Percentiles rank a stretch among this genome's conserved stretches.
Evolutionary conservation across 176 grass and related monocot genomes (phyloP).

Genomic region (Typha latifolia): DNA sequence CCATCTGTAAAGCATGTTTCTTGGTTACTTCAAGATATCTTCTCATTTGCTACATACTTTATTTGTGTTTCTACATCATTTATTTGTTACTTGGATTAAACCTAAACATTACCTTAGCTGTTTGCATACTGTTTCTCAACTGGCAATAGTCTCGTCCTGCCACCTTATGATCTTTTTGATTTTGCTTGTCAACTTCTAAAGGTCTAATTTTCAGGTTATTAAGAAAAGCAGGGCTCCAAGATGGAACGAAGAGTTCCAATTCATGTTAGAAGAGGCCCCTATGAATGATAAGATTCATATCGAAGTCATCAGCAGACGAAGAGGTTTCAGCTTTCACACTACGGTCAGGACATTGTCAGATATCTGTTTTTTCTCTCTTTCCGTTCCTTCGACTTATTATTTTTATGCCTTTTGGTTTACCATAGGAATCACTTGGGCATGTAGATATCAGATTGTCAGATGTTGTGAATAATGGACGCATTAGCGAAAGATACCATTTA

Average conservation of each 20-base stretch:
- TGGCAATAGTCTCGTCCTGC: neutral
- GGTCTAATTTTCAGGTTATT: slow-evolving; percentile 35
- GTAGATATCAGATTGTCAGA: slow-evolving; percentile 68
- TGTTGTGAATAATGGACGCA: slow-evolving; percentile 75
- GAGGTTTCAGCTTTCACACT: slow-evolving; percentile 21
- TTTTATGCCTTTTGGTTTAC: neutral
- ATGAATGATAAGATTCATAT: slow-evolving; percentile 54
- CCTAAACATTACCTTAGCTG: too few species aligned
- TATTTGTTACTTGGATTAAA: too few species aligned
- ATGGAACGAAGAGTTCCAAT: slow-evolving; percentile 90
- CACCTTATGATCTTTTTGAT: neutral
- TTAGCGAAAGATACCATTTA: slow-evolving; percentile 75
- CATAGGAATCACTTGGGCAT: slow-evolving; percentile 71
- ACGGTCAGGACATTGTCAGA: slow-evolving; percentile 22
- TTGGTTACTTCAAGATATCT: too few species aligned
- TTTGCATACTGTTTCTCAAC: neutral
- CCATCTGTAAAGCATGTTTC: too few species aligned
- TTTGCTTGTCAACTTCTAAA: neutral
- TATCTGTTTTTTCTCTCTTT: neutral
- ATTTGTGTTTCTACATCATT: neutral
- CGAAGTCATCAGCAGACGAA: slow-evolving; percentile 48
- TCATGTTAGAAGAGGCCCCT: slow-evolving; percentile 62
- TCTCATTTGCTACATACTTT: too few species aligned
- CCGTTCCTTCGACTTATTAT: neutral
- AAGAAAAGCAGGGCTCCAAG: slow-evolving; percentile 83